Percentiles rank a stretch among this genome's conserved stretches.
Evolutionary conservation across 192 early-diverging fungal species (phyloP).

Genomic region (Coemansia sp.): DNA sequence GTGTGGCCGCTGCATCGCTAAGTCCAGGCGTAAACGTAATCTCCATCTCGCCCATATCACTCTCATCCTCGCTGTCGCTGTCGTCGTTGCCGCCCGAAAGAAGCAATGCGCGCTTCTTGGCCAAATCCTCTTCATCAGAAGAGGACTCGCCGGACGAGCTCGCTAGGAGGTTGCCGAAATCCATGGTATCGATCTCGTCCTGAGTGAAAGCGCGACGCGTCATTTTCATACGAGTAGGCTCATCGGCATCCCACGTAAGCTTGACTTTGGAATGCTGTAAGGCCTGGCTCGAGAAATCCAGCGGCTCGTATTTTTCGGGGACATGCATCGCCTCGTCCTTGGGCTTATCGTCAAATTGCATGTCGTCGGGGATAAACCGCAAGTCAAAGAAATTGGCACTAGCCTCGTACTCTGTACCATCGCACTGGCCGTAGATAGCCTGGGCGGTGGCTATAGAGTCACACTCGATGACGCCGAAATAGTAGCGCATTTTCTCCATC

Average conservation of each 20-base stretch:
- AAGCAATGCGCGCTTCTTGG: conserved; percentile 48
- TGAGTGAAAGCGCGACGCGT: conserved; percentile 84
- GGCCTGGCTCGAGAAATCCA: conserved; percentile 75
- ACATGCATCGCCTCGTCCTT: conserved; percentile 61
- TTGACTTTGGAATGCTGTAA: conserved; percentile 92
- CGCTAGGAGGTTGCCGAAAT: conserved; percentile 89
- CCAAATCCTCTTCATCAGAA: conserved; percentile 59
- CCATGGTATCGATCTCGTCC: conserved; percentile 87
- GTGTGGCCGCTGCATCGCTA: conserved; percentile 63
- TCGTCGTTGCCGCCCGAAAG: conserved; percentile 26
- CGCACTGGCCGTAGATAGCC: conserved; percentile 78
- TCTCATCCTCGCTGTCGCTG: conserved; percentile 30
- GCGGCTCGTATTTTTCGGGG: conserved; percentile 70
- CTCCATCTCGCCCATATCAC: conserved; percentile 76
- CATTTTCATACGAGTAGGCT: conserved; percentile 75
- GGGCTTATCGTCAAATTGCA: conserved; percentile 79
- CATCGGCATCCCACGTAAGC: conserved; percentile 96
- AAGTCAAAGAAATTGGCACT: conserved; percentile 93
- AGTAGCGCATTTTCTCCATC: conserved; percentile 85
- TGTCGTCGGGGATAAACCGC: conserved; percentile 89
- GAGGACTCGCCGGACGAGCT: conserved; percentile 60
- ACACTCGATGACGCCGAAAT: conserved; percentile 94
- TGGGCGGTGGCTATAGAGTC: conserved; percentile 81
- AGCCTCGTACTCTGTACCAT: conserved; percentile 90
- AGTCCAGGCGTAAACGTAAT: conserved; percentile 95